Conservation (phyloP, 345 rosid genomes). For the Eucalyptus microcorys region DNA sequence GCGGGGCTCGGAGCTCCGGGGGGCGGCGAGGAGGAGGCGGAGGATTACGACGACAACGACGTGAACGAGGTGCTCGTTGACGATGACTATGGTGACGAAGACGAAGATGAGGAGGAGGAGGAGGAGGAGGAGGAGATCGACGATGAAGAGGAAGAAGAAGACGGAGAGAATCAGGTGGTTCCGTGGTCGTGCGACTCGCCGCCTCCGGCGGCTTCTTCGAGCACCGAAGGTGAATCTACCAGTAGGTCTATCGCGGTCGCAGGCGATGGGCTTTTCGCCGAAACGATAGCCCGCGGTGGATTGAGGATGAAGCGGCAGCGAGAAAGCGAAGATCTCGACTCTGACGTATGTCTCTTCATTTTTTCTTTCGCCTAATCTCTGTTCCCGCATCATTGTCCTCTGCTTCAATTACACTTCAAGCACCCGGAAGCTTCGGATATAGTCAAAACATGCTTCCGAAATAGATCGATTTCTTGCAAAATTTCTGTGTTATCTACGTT, state of each 20-base stretch:
- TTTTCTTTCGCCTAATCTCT: background rate
- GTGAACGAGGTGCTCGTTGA: background rate
- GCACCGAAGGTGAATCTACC: slow-evolving; percentile 14
- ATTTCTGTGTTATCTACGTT: background rate
- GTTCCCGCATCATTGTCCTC: background rate
- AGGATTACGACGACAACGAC: background rate
- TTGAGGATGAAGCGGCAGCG: slow-evolving; percentile 25
- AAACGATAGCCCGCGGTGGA: background rate
- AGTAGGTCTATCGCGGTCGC: background rate
- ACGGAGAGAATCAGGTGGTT: slow-evolving; percentile 75
- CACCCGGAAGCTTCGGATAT: background rate
- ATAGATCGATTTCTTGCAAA: background rate
- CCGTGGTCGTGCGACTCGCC: slow-evolving; percentile 39
- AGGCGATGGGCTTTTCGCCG: background rate
- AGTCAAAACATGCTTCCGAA: background rate
- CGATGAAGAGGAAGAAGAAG: slow-evolving; percentile 13
- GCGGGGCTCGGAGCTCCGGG: background rate
- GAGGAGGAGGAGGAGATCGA: slow-evolving; percentile 9
- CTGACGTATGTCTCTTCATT: slow-evolving; percentile 23
- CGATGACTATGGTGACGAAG: slow-evolving; percentile 4
- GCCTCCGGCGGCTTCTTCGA: slow-evolving; percentile 38
- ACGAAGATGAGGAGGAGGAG: slow-evolving; percentile 7
- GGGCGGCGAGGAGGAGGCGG: background rate
- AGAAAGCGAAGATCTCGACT: slow-evolving; percentile 9
- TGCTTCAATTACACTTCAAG: background rate